Conservation (phyloP, 805 yeast species). For the Metschnikowia shivogae region DNA sequence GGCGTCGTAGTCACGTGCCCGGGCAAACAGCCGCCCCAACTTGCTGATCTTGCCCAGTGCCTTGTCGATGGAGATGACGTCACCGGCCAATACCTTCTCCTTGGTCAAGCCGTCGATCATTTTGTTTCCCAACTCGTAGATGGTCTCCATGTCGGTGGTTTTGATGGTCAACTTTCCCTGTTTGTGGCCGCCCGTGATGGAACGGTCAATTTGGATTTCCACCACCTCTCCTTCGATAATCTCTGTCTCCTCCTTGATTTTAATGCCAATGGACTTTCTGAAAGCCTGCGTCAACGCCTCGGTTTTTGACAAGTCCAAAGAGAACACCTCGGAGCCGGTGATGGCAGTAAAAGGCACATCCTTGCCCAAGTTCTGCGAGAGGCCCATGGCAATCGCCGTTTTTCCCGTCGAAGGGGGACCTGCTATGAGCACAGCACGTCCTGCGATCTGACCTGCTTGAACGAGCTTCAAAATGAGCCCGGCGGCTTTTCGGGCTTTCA, state of each 20-base stretch:
- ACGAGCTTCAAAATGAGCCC: constrained; percentile 92
- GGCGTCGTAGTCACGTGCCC: constrained; percentile 97
- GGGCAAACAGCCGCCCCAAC: constrained; percentile 91
- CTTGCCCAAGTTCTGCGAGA: constrained; percentile 64
- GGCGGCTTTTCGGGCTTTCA: constrained; percentile 92
- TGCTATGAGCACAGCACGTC: constrained; percentile 90
- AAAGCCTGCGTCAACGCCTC: constrained; percentile 96
- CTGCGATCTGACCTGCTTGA: constrained; percentile 91
- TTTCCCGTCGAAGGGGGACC: constrained; percentile 99
- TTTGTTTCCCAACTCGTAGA: constrained; percentile 89
- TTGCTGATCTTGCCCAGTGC: constrained; percentile 92
- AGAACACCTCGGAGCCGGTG: constrained; percentile 90
- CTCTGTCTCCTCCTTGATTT: constrained; percentile 95
- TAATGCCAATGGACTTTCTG: constrained; percentile 91
- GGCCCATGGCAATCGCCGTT: constrained; percentile 96
- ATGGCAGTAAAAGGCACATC: constrained; percentile 94
- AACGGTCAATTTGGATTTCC: constrained; percentile 90
- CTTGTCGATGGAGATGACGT: constrained; percentile 91
- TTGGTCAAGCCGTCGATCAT: constrained; percentile 92
- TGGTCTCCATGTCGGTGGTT: constrained; percentile 98
- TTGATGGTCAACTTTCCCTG: constrained; percentile 97
- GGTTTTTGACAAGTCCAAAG: constrained; percentile 89
- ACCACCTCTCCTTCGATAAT: constrained; percentile 98
- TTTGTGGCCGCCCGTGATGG: constrained; percentile 95
- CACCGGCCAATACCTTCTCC: constrained; percentile 96